phyloP scores from a whole-genome alignment of 192 early-diverging fungal genomes.

The Backusella morwellensis region DNA sequence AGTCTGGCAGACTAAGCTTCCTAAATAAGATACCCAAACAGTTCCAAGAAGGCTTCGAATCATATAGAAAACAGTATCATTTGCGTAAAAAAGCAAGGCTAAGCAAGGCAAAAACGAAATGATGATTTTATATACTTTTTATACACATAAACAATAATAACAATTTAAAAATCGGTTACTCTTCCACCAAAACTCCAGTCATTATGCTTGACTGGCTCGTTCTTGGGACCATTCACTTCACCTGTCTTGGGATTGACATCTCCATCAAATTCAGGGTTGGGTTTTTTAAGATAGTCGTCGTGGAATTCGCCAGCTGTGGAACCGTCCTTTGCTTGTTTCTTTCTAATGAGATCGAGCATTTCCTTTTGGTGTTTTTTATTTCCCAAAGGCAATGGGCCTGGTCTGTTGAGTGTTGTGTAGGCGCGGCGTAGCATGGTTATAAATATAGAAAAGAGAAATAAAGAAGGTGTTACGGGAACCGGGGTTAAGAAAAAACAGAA shows the following conservation, averaged over 20 bases:
- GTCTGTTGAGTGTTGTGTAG: constrained; percentile 35
- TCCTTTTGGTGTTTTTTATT: constrained; percentile 66
- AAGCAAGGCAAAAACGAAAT: constrained; percentile 24
- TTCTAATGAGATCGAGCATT: constrained; percentile 67
- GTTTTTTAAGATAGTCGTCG: constrained; percentile 48
- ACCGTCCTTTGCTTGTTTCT: constrained; percentile 28
- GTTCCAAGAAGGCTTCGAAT: constrained; percentile 53
- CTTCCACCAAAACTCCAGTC: constrained; percentile 76
- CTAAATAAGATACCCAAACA: constrained; percentile 50
- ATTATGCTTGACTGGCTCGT: constrained; percentile 78
- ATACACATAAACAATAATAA: constrained; percentile 15
- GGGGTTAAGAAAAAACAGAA: constrained; percentile 37
- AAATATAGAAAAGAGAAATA: neutral
- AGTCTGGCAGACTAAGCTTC: constrained; percentile 46
- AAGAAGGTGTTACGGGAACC: constrained; percentile 13
- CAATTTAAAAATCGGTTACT: constrained; percentile 57
- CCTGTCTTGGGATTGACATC: constrained; percentile 76
- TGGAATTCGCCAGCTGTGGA: constrained; percentile 32
- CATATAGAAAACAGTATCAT: constrained; percentile 49
- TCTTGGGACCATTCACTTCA: constrained; percentile 77
- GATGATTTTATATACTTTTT: constrained; percentile 4
- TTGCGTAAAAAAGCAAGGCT: constrained; percentile 42
- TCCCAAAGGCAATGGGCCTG: constrained; percentile 71
- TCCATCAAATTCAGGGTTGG: constrained; percentile 64
- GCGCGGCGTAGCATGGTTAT: constrained; percentile 14